Base-by-base conservation (phyloP, 192 early-diverging fungal genomes). In the Gryganskiella cystojenkinii region DNA sequence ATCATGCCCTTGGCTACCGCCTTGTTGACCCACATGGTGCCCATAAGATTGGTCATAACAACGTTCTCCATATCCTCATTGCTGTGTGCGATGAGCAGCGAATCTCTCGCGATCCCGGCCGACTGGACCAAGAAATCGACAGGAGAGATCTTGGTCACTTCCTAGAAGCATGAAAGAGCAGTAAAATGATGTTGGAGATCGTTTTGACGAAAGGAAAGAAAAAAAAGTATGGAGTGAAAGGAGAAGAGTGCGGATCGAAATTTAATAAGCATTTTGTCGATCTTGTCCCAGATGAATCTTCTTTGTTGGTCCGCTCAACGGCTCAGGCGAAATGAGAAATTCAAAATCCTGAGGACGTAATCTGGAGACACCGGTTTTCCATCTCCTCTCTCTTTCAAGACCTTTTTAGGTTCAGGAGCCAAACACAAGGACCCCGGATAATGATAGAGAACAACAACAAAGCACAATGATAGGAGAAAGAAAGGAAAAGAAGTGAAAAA, bases 21-120 rank as follows among this genome's bases (percentile, higher is more conserved):
- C 56, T 86, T 83, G 42, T 83, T 82, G 57, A 92, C 44, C 64
- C 69, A 55, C 40, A 96, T 95, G 19, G 90, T 87, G 15, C 93
- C 91, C 45, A 93, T 53, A 10, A 96, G 68, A 42, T 96, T 95
- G 43, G 83, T 88, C 14, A 86, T 80, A 37, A 95, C 83, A 40
- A 85, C 85, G n/a, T 83, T 79, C 11, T 78, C 61, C 10, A 92
- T 61, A 34, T 89, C 87, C 11, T 80, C 49, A 1, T 59, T 44
- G 50, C 58, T 80, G 33, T 82, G 66, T 25, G 85, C 83, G 19
- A 88, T 35, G 20, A 90, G 55, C 35, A 92, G 57, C 2, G 82
- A 69, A 65, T 91, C 87, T 25, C 71, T 54, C 4, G 87, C 82
- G 27, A 93, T 85, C n/a, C 90, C 88, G 54, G 85, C 86, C 22